Conservation (phyloP, 2,329 filamentous ascomycete genomes). For the Lachnum nothofagi region DNA sequence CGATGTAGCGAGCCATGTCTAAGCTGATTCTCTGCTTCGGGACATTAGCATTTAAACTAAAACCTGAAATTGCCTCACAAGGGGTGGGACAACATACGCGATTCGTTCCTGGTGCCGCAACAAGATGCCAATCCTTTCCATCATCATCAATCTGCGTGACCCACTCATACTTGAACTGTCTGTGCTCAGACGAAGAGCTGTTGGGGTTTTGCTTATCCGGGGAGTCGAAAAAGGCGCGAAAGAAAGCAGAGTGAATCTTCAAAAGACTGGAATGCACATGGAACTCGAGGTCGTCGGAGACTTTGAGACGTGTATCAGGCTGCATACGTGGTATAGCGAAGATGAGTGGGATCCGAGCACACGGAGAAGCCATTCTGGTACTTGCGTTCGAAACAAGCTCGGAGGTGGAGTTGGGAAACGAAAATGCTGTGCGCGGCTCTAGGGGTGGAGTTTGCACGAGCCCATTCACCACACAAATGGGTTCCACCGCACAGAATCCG, state of each 20-base stretch:
- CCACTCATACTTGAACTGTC: slow-evolving; percentile 10
- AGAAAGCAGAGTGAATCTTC: slow-evolving; percentile 14
- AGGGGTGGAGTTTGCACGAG: too few relatives aligned
- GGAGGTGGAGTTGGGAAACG: too few relatives aligned
- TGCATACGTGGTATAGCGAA: background rate
- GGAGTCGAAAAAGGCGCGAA: slow-evolving; percentile 13
- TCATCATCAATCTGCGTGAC: slow-evolving; percentile 12
- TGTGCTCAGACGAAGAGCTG: background rate
- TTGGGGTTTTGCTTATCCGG: slow-evolving; percentile 6
- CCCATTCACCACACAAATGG: too few relatives aligned
- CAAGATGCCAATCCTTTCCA: slow-evolving; percentile 6
- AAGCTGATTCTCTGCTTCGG: too few relatives aligned
- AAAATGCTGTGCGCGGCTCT: too few relatives aligned
- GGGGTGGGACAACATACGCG: too few relatives aligned
- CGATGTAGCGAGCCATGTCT: too few relatives aligned
- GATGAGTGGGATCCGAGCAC: background rate
- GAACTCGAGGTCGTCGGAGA: slow-evolving; percentile 8
- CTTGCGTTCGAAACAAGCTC: too few relatives aligned
- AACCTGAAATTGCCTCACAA: too few relatives aligned
- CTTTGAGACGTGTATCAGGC: slow-evolving; percentile 6
- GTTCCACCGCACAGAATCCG: too few relatives aligned
- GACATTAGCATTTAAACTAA: too few relatives aligned
- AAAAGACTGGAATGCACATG: slow-evolving; percentile 13
- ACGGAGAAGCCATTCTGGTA: background rate
- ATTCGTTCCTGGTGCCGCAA: background rate